These are phyloP conservation scores for Moelleriella libera DNA, from an alignment of 2,329 filamentous ascomycete genomes.

Conservation along the genomic window DNA sequence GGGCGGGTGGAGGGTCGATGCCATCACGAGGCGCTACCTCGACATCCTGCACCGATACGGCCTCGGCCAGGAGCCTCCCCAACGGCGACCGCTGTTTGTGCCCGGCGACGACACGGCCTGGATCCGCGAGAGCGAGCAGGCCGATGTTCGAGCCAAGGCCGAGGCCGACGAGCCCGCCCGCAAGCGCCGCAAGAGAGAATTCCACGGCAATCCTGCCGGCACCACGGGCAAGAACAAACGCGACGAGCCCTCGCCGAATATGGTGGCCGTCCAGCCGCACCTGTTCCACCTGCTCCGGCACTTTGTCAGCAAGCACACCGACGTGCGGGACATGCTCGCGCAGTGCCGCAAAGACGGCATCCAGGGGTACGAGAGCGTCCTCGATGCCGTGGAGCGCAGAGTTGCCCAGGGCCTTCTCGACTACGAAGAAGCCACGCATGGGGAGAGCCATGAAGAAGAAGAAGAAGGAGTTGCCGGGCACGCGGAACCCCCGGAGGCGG, in stretches of 20 bases:
- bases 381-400: constrained; percentile 59
- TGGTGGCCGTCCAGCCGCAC: constrained; percentile 76
- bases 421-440: constrained; percentile 40
- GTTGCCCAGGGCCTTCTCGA: constrained; percentile 61
- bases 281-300: constrained; percentile 83
- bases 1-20: constrained; percentile 81
- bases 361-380: constrained; percentile 59
- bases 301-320: constrained; percentile 64
- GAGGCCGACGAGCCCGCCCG: constrained; percentile 32
- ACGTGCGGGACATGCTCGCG: constrained; percentile 76
- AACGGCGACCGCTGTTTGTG: constrained; percentile 59
- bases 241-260: constrained; percentile 40
- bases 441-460: constrained; percentile 33
- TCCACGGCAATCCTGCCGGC: constrained; percentile 11
- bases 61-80: constrained; percentile 49
- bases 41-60: constrained; percentile 78
- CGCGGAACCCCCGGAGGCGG: no score
- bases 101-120: constrained; percentile 38
- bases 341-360: constrained; percentile 56
- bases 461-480: no score
- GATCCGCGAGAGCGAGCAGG: constrained; percentile 19
- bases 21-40: constrained; percentile 74
- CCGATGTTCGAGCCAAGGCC: constrained; percentile 11
- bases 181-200: constrained; percentile 37
- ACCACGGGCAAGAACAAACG: constrained; percentile 19